Evolutionary conservation across 2,329 filamentous ascomycete species (phyloP).

Genomic region (Pseudocercospora musae): DNA sequence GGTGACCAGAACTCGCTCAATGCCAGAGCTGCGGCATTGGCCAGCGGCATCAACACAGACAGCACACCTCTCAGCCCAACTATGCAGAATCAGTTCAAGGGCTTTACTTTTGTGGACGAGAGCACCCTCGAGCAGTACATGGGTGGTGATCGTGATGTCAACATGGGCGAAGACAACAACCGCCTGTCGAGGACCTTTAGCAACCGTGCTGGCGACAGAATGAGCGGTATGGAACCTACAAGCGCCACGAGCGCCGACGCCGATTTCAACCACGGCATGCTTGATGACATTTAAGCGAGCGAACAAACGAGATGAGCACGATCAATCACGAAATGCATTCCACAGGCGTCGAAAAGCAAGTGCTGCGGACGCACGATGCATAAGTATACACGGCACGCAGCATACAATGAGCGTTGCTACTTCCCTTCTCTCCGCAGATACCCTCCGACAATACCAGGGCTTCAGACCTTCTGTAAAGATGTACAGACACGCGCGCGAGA

Average conservation of each 20-base stretch:
- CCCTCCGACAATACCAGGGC: background rate
- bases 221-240: constrained; percentile 50
- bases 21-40: constrained; percentile 80
- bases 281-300: constrained; percentile 35
- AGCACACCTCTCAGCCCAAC: constrained; percentile 92
- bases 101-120: constrained; percentile 98
- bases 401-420: constrained; percentile 3
- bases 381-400: constrained; percentile 4
- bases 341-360: constrained; percentile 19
- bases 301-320: constrained; percentile 9
- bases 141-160: constrained; percentile 39
- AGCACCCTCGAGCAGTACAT: constrained; percentile 88
- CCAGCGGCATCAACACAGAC: constrained; percentile 74
- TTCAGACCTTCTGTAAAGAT: constrained; percentile 11
- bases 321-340: constrained; percentile 17
- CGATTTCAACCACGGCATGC: constrained; percentile 47
- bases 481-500: constrained; percentile 10
- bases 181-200: constrained; percentile 38
- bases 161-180: constrained; percentile 38
- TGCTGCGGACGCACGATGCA: constrained; percentile 17
- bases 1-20: constrained; percentile 84
- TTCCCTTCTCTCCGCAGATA: constrained; percentile 6
- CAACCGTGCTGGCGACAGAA: constrained; percentile 45
- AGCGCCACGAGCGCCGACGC: constrained; percentile 36
- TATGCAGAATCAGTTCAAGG: constrained; percentile 96